Conservation (phyloP, 495 filamentous ascomycete species). For the Aspergillus conjunctus region DNA sequence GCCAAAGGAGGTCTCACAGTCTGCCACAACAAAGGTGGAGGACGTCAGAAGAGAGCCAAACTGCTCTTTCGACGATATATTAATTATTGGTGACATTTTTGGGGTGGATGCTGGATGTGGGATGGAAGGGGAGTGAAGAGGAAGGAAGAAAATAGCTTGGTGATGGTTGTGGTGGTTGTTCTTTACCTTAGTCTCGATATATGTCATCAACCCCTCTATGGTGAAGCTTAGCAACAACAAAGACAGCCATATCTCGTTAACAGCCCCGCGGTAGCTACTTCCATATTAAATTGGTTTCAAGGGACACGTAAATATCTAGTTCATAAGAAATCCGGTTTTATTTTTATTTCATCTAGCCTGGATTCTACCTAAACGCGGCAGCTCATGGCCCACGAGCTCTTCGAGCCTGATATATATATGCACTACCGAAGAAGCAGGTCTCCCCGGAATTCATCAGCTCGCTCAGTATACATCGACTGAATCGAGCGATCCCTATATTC, state of each 20-base stretch:
- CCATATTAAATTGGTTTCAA: too few relatives aligned
- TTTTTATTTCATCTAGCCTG: too few relatives aligned
- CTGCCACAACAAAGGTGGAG: conserved; percentile 74
- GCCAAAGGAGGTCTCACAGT: conserved; percentile 65
- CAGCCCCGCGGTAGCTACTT: too few relatives aligned
- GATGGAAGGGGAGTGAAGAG: conserved; percentile 15
- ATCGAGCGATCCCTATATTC: too few relatives aligned
- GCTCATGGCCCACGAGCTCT: too few relatives aligned
- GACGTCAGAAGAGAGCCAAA: conserved; percentile 67
- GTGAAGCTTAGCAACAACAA: neutral
- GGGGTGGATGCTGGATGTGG: conserved; percentile 23
- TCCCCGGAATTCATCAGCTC: too few relatives aligned
- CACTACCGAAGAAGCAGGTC: too few relatives aligned
- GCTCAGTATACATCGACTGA: too few relatives aligned
- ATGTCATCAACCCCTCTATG: conserved; percentile 42
- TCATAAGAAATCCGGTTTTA: too few relatives aligned
- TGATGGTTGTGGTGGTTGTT: conserved; percentile 28
- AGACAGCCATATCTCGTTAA: neutral
- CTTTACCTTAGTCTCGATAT: conserved; percentile 26
- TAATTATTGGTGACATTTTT: conserved; percentile 64
- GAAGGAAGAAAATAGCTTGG: conserved; percentile 14
- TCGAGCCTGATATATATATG: too few relatives aligned
- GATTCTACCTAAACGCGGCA: too few relatives aligned
- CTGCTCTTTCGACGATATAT: conserved; percentile 71
- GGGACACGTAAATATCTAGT: too few relatives aligned